Percentiles rank a stretch among this genome's conserved stretches.
These are phyloP conservation scores for Ganoderma sp. DNA, from an alignment of 1,284 basidiomycete species.

Conservation along the genomic window DNA sequence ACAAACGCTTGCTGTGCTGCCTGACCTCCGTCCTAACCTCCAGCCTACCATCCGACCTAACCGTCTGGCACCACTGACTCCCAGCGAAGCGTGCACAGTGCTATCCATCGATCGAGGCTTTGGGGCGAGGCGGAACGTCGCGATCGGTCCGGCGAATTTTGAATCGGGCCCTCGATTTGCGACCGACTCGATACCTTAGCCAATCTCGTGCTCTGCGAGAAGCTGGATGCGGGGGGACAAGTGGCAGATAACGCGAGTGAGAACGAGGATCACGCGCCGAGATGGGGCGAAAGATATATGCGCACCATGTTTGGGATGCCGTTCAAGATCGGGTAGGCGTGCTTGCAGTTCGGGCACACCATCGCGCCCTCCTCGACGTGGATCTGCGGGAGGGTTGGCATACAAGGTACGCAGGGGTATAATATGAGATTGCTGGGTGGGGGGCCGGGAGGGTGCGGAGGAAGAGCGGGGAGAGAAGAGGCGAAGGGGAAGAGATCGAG, in stretches of 20 bases:
- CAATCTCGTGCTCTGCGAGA: constrained; percentile 90
- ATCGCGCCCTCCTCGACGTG: constrained; percentile 93
- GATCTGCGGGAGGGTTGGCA: constrained; percentile 58
- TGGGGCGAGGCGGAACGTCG: background rate
- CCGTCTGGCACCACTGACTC: background rate
- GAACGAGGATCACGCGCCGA: background rate
- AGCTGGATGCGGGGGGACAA: constrained; percentile 55
- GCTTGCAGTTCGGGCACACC: constrained; percentile 92
- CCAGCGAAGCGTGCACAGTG: background rate
- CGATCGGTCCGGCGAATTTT: background rate
- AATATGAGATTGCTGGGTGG: background rate
- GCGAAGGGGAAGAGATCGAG: background rate
- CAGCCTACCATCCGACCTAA: background rate
- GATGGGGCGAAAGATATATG: constrained; percentile 12
- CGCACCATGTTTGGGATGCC: constrained; percentile 98
- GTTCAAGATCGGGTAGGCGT: constrained; percentile 89
- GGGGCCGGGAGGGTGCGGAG: background rate
- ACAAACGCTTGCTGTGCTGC: background rate
- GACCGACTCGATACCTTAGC: constrained; percentile 38
- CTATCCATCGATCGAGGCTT: background rate
- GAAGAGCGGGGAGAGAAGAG: background rate
- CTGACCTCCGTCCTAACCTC: background rate
- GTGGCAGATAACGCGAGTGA: background rate
- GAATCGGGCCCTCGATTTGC: background rate
- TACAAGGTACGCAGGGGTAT: background rate